Base-by-base conservation (phyloP, 768 basidiomycete species). In the Macrocybe gigantea region DNA sequence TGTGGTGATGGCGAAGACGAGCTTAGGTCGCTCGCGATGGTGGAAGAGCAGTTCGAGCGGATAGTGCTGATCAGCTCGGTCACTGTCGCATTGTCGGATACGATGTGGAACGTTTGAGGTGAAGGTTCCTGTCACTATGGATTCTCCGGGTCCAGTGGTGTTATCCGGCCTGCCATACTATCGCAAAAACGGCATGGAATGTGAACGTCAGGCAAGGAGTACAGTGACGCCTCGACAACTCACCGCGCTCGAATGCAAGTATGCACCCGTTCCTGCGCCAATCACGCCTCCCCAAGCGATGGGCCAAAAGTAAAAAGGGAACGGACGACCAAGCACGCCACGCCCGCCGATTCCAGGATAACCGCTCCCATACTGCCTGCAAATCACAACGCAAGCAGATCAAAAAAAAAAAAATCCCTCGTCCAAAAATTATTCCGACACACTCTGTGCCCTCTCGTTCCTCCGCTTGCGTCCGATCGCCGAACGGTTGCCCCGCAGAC, bases 221-320 rank as follows among this genome's bases (percentile, higher is more conserved):
- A n/a, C n/a, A n/a, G n/a, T n/a, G n/a, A n/a, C n/a, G n/a, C n/a
- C n/a, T n/a, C n/a, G n/a, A n/a, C n/a, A n/a, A n/a, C n/a, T n/a
- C n/a, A n/a, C n/a, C n/a, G n/a, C 78, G 35, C 64, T 48, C 33
- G 57, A 56, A 15, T 45, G 47, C 33, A 56, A 50, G 12, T 63
- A 56, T 7, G 56, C 52, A 12, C 53, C 58, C 2, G 48, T 44
- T 12, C 56, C 14, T 50, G 45, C 61, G 36, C 39, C 67, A 15
- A 41, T 54, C 12, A 38, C 50, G 10, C 58, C 60, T 5, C 63
- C 65, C 72, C 75, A 81, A 1, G 73, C 64, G 8, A 81, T 14
- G 0, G 80, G 80, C 75, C 78, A 82, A 60, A 72, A 72, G 81
- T 53, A 66, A 67, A 36, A 78, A 81, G 1, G 79, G 80, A 53